These are phyloP conservation scores for Spathaspora sp. DNA, from an alignment of 1,139 yeast species.

Conservation along the genomic window DNA sequence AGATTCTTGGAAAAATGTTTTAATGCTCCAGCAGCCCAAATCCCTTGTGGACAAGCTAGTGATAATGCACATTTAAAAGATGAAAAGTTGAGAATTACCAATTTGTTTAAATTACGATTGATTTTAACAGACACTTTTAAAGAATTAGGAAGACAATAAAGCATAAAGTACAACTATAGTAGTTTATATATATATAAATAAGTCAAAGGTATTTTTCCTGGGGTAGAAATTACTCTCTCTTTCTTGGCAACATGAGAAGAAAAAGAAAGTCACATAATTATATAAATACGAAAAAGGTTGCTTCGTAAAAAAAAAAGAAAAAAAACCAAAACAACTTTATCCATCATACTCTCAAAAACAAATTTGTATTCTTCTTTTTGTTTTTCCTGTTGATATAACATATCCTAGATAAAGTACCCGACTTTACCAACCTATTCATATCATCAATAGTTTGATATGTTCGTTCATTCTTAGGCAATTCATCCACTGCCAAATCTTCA, in stretches of 20 bases:
- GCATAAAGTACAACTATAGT: no score
- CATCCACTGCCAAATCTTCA: slow-evolving; percentile 20
- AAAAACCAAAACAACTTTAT: background rate
- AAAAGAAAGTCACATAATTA: background rate
- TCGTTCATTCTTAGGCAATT: background rate
- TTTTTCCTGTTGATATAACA: slow-evolving; percentile 12
- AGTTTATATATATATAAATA: background rate
- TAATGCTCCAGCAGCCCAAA: slow-evolving; percentile 87
- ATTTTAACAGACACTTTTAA: slow-evolving; percentile 59
- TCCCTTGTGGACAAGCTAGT: slow-evolving; percentile 94
- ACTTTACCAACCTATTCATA: slow-evolving; percentile 9
- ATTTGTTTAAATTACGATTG: slow-evolving; percentile 70
- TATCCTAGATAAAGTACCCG: slow-evolving; percentile 6
- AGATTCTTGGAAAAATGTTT: slow-evolving; percentile 80
- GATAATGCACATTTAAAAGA: slow-evolving; percentile 93
- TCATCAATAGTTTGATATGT: slow-evolving; percentile 6
- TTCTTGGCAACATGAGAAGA: background rate
- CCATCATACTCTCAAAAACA: background rate
- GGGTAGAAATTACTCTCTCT: no score
- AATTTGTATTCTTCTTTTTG: background rate
- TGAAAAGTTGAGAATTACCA: slow-evolving; percentile 77
- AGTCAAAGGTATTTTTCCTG: no score
- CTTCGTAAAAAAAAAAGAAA: background rate
- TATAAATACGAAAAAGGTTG: background rate
- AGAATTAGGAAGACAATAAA: slow-evolving; percentile 28